phyloP scores from a whole-genome alignment of 768 basidiomycete genomes.

The Amanita brunnescens region DNA sequence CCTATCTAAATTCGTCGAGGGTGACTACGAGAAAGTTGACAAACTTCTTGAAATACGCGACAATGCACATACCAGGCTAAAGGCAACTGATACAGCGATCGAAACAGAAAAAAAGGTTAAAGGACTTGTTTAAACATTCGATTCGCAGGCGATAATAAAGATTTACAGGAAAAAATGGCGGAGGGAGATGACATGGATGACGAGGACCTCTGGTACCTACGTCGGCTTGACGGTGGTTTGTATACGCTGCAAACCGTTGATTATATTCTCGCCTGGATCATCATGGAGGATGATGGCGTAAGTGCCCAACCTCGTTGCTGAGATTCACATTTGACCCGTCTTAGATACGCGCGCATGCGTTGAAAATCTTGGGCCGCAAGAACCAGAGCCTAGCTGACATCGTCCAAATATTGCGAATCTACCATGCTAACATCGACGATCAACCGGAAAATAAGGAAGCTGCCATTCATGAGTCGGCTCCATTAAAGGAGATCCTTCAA shows the following conservation, averaged over 20 bases:
- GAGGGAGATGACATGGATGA: constrained; percentile 58
- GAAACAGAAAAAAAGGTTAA: constrained; percentile 57
- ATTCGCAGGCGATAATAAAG: not conserved
- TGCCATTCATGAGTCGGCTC: constrained; percentile 28
- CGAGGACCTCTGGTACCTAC: constrained; percentile 77
- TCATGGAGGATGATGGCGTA: constrained; percentile 98
- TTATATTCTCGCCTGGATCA: constrained; percentile 90
- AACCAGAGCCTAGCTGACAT: constrained; percentile 65
- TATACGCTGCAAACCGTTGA: constrained; percentile 88
- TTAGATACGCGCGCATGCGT: constrained; percentile 72
- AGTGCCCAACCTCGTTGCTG: constrained; percentile 18
- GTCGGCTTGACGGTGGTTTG: constrained; percentile 77
- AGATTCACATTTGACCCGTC: not conserved
- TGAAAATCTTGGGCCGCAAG: constrained; percentile 68
- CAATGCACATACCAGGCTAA: constrained; percentile 51
- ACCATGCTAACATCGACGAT: constrained; percentile 66
- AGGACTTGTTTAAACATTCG: not conserved
- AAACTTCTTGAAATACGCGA: constrained; percentile 86
- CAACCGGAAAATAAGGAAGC: constrained; percentile 23
- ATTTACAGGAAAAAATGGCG: constrained; percentile 39
- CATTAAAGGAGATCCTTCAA: constrained; percentile 61
- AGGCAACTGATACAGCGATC: constrained; percentile 56
- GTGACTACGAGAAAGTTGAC: constrained; percentile 89
- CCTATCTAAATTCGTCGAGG: constrained; percentile 90
- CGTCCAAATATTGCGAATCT: constrained; percentile 59